A percentile compares a stretch with the other conserved stretches of the same genome.
These are phyloP conservation scores for Aquilaria malaccensis DNA, from an alignment of 345 rosid genomes.

Conservation along the genomic window DNA sequence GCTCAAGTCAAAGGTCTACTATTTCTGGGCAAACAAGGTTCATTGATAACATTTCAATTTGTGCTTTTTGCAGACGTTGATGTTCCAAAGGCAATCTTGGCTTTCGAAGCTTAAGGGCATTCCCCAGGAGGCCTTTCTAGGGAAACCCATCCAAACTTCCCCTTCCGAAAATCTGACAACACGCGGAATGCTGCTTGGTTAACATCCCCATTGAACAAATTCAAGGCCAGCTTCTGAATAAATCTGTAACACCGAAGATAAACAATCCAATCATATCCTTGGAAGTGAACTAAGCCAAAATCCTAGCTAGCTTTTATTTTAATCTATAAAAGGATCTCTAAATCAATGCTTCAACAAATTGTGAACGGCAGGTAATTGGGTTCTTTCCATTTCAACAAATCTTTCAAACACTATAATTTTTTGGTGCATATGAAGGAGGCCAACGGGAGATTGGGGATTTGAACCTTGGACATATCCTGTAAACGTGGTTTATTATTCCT, in stretches of 20 bases:
- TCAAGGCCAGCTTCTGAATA: constrained; percentile 60
- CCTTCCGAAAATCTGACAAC: constrained; percentile 83
- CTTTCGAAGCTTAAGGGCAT: neutral
- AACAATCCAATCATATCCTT: constrained; percentile 8
- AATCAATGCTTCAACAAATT: neutral
- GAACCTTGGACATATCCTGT: too few species aligned
- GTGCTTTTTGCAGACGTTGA: too few species aligned
- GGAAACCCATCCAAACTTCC: constrained; percentile 73
- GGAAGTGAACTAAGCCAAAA: neutral
- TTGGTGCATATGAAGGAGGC: too few species aligned
- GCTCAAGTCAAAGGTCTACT: too few species aligned
- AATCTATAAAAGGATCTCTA: neutral
- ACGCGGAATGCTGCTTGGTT: constrained; percentile 80
- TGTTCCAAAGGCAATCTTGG: too few species aligned
- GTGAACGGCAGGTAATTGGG: neutral
- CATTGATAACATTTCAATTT: too few species aligned
- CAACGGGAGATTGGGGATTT: too few species aligned
- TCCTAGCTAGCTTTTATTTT: neutral
- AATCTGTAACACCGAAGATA: constrained; percentile 42
- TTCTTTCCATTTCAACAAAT: neutral
- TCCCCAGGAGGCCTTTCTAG: constrained; percentile 74
- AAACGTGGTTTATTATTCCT: too few species aligned
- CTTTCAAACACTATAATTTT: too few species aligned
- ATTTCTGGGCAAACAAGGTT: too few species aligned
- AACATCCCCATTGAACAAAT: constrained; percentile 74